Base-by-base conservation (phyloP, 768 basidiomycete species). In the Tephrocybe rancida region DNA sequence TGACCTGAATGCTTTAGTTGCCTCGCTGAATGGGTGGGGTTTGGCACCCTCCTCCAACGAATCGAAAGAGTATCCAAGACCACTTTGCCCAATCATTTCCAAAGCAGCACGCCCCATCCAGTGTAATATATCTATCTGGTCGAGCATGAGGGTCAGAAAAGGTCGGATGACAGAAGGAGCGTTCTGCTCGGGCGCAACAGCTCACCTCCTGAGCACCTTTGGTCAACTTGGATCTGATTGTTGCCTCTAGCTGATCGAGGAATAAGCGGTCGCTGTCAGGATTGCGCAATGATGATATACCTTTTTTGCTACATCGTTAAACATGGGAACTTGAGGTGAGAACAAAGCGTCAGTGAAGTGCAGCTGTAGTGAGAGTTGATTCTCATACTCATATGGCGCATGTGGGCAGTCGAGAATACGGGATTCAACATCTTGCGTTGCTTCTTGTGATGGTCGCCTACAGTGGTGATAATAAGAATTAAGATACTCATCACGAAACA, bases 21-120 rank as follows among this genome's bases (percentile, higher is more conserved):
- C 63, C n/a, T 44, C 49, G 30, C 57, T 61, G 47, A 72, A 78
- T 32, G 63, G 71, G 60, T 70, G 71, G 1, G 57, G 53, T 5
- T 55, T 45, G 10, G 57, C 44, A 35, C 72, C 69, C 29, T 70
- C 69, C 11, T 54, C 61, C 3, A 81, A 65, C 0, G 69, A 49
- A 54, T 78, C 76, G 37, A 79, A 77, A n/a, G 73, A 74, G 43
- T 69, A 66, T 8, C 76, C 76, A 25, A 82, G 67, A 3, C 80
- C 78, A 16, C 73, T 73, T 64, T 76, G 78, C 2, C 77, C 79
- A 38, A 82, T 73, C 38, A 81, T 64, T 54, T 82, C 79, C 10
- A 81, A 67, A 18, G 80, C 77, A 18, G 73, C 66, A 8, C 80
- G 70, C 18, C 73, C 59, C 62, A 70, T 68, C 73, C 75, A 71